Base-by-base conservation (phyloP, 768 basidiomycete species). In the Coprinopsis strossmayeri region DNA sequence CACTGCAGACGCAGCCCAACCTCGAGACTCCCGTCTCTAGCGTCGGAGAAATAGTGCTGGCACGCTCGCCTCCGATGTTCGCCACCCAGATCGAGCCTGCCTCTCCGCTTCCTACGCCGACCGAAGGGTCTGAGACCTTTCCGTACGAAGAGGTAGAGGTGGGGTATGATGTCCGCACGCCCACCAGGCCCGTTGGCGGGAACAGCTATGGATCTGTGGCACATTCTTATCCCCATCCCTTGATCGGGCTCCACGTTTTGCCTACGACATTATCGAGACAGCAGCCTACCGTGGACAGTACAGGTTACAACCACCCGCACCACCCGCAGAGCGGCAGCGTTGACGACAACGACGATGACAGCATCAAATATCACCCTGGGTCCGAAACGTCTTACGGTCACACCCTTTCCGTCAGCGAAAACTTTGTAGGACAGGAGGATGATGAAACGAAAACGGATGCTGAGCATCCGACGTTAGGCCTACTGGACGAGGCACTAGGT, bases 401-500 rank as follows among this genome's bases (percentile, higher is more conserved):
- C n/a, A n/a, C 43, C 12, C 7, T 15, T 13, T 39, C 20, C 21
- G 38, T 1, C 7, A 21, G 2, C 26, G 45, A 28, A 27, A 2
- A 21, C 23, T 5, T 25, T 17, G 26, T 7, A 13, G 13, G 23
- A 17, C 32, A 26, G 0, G 18, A 30, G 9, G 55, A 55, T 12
- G 38, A 46, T 1, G 35, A 38, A 11, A 53, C 53, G 4, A 48
- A 45, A 15, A 34, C 40, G 2, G 61, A 56, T 23, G 52, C 56
- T 2, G 69, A 71, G 18, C 71, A 77, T 39, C 87, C 88, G 0
- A 87, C 84, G 2, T 64, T 91, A 12, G 88, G 88, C 0, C 76
- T 78, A 45, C 73, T 91, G 13, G 85, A 85, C 50, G 79, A 81
- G 51, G 85, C 84, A 0, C 70, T 91, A 12, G 77, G 76, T n/a